Evolutionary conservation across 108 stramenopile species (phyloP), one percentile per base, ranked within the genome.

Genomic region (Nannochloropsis gaditana): DNA sequence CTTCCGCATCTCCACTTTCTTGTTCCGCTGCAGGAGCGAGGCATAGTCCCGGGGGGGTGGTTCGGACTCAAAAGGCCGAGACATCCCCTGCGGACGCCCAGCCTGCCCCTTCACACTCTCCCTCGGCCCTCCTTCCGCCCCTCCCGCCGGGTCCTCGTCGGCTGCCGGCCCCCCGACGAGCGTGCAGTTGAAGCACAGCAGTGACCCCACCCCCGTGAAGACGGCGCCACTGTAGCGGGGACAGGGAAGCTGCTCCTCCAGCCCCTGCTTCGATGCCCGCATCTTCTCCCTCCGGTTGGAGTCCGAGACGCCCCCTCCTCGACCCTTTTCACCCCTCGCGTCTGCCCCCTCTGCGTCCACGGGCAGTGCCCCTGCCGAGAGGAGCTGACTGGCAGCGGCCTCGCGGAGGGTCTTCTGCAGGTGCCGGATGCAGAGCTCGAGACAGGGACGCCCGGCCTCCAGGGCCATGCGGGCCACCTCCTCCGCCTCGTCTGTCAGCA

Each of bases 401-500:
- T 73, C 59, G n/a, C 59, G 4, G 19, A 73, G 59, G 0, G 59
- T 73, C n/a, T 73, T 73, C 59, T 8, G 19, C 59, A 73, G n/a
- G n/a, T 8, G 59, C n/a, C 59, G 59, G n/a, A 73, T 73, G 59
- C 59, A 73, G 59, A 73, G 59, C 6, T 73, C 59, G 19, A 73
- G n/a, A 3, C 59, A 73, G n/a, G 59, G 59, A 73, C 59, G 59
- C n/a, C n/a, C 19, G 59, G 59, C 59, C n/a, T 73, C 59, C 59
- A 73, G n/a, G 5, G 59, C 59, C n/a, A 73, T 15, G 8, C 59
- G 59, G n/a, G 59, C 59, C 59, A 73, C 59, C 4, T 73, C 59
- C 59, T 73, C 59, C 59, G n/a, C 59, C 59, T 73, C 59, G n/a
- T n/a, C 19, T n/a, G 19, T 73, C 19, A 73, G 59, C 59, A 73